Conservation (phyloP, 2,329 filamentous ascomycete species). For the Tolypocladium guangdongense region DNA sequence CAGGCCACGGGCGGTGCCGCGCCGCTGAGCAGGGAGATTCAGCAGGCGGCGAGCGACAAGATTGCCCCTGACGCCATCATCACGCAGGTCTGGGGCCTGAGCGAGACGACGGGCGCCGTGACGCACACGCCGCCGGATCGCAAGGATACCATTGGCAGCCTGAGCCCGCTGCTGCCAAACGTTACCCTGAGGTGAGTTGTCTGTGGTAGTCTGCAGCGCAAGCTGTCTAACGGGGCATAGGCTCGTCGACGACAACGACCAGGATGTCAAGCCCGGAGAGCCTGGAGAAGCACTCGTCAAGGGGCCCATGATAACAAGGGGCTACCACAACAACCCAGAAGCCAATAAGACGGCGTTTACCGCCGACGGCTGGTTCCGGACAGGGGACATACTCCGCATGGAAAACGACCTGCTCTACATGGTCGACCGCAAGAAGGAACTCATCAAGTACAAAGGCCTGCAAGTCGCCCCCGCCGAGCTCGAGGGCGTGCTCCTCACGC, state of each 20-base stretch:
- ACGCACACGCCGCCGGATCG: conserved; percentile 31
- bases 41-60: conserved; percentile 37
- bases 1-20: conserved; percentile 42
- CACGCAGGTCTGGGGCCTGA: conserved; percentile 46
- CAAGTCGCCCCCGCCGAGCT: conserved; percentile 59
- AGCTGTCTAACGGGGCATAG: conserved; percentile 9
- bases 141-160: conserved; percentile 33
- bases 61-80: conserved; percentile 30
- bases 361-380: conserved; percentile 56
- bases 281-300: conserved; percentile 56
- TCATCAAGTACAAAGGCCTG: conserved; percentile 45
- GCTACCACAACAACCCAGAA: conserved; percentile 58
- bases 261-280: conserved; percentile 26
- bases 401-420: conserved; percentile 64
- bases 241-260: conserved; percentile 27
- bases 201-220: conserved; percentile 1
- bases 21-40: conserved; percentile 43
- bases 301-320: conserved; percentile 61
- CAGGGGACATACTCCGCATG: conserved; percentile 67
- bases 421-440: conserved; percentile 69
- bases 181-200: conserved; percentile 13
- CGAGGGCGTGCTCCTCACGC: conserved; percentile 32
- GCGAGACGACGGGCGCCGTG: conserved; percentile 40
- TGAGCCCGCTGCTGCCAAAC: conserved; percentile 22
- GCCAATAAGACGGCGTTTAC: conserved; percentile 51